Evolutionary conservation across 192 early-diverging fungal genomes (phyloP).

Genomic region (Linnemannia hyalina): DNA sequence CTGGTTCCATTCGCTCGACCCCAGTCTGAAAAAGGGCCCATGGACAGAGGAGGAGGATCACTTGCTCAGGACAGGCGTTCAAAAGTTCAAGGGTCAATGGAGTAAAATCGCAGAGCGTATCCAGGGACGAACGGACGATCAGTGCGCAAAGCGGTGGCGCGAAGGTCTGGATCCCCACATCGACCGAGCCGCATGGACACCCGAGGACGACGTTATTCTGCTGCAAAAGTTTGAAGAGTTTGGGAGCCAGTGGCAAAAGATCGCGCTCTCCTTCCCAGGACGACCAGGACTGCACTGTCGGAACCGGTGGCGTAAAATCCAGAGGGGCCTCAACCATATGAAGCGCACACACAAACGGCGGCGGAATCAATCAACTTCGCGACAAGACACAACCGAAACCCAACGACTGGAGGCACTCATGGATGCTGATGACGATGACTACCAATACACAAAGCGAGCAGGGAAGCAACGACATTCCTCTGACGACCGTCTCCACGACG

Average conservation of each 20-base stretch:
- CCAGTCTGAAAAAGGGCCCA: conserved; percentile 78
- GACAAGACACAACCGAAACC: conserved; percentile 5
- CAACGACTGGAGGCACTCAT: conserved; percentile 14
- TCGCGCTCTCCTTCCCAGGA: conserved; percentile 79
- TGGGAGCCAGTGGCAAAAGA: conserved; percentile 86
- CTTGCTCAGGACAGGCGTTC: conserved; percentile 77
- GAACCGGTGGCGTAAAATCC: conserved; percentile 84
- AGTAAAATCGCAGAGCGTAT: conserved; percentile 84
- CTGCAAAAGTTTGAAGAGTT: conserved; percentile 72
- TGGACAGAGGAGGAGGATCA: conserved; percentile 89
- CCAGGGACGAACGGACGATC: conserved; percentile 85
- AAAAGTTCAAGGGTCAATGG: conserved; percentile 82
- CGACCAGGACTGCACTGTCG: conserved; percentile 83
- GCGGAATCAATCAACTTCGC: conserved; percentile 33
- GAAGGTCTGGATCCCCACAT: conserved; percentile 89
- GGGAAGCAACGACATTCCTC: conserved; percentile 7
- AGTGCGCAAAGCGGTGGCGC: conserved; percentile 92
- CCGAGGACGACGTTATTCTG: conserved; percentile 74
- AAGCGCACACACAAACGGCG: conserved; percentile 48
- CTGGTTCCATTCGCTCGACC: conserved; percentile 87
- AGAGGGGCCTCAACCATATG: conserved; percentile 64
- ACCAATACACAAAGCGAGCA: background rate
- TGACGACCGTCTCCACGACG: conserved; percentile 19
- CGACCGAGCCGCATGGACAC: conserved; percentile 77
- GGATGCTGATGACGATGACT: background rate